Evolutionary conservation across 2,329 filamentous ascomycete species (phyloP), one percentile per base, ranked within the genome.

Genomic region (Magnaporthiopsis incrustans): DNA sequence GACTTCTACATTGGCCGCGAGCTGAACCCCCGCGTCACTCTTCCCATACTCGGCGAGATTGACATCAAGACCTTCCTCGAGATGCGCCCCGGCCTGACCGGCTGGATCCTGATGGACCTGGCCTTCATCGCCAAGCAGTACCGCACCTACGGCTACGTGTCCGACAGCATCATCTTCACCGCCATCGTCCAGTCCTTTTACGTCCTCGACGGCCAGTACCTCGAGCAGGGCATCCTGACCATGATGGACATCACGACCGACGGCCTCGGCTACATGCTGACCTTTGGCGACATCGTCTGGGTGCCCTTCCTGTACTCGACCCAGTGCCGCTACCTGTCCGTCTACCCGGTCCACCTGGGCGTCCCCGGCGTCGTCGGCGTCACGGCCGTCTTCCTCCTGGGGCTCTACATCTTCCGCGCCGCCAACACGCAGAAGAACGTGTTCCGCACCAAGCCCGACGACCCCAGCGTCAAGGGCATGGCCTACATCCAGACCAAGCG

Each of bases 1-100:
- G 92, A 96, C 75, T 96, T 91, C 85, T 96, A 91, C 77, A 96
- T 96, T 68, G 92, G 92, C 30, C 89, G 92, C 35, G 92, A 96
- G 74, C 85, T 96, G 66, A 97, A 96, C 76, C 92, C 92, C 4
- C 90, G 92, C 59, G 75, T 93, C 66, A 84, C 81, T 0, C 77
- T 95, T 27, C 91, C 91, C 2, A 75, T 93, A 63, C 82, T 95
- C 66, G 90, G 91, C 63, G 89, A 90, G 68, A 81, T 96, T 58
- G 92, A 97, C 71, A 87, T 96, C 76, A 96, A 96, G 76, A 81
- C 86, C 64, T 96, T 88, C 76, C 88, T 89, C 72, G 92, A 96
- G 76, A 82, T 96, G 71, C 86, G 92, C 22, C 92, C 92, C 0
- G 92, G 92, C 44, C 83, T 96, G 80, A 83, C 95, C 62, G 90